Conservation (phyloP, 148 eudicot species). For the Talinum fruticosum region DNA sequence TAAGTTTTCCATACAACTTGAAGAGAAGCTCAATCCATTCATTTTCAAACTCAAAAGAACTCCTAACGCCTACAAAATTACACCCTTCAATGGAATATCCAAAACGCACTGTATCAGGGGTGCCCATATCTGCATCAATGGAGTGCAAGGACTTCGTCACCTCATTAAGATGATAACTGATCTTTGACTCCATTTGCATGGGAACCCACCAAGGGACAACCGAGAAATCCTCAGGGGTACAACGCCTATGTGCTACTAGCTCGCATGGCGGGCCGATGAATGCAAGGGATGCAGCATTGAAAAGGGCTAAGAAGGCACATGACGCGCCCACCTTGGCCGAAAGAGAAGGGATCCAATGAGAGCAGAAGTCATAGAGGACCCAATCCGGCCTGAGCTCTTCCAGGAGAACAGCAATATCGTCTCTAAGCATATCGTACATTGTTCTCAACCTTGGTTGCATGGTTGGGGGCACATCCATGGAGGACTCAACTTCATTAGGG, state of each 20-base stretch:
- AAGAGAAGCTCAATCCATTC: conserved; percentile 48
- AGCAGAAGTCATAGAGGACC: conserved; percentile 62
- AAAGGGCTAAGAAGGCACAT: conserved; percentile 43
- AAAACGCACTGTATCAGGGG: conserved; percentile 47
- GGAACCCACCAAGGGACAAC: conserved; percentile 53
- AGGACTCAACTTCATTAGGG: conserved; percentile 52
- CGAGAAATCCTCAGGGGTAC: conserved; percentile 31
- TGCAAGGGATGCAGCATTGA: conserved; percentile 53
- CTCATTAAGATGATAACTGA: conserved; percentile 46
- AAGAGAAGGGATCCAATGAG: conserved; percentile 54
- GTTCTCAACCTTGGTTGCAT: conserved; percentile 44
- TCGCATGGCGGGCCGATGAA: conserved; percentile 48
- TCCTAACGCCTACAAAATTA: conserved; percentile 51
- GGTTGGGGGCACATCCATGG: conserved; percentile 56
- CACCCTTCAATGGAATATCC: conserved; percentile 40
- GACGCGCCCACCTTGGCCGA: conserved; percentile 37
- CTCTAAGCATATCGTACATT: conserved; percentile 46
- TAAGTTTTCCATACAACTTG: conserved; percentile 46
- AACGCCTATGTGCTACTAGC: conserved; percentile 17
- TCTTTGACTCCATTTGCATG: conserved; percentile 34
- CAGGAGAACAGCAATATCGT: conserved; percentile 25
- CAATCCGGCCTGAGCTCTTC: conserved; percentile 44
- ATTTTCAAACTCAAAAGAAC: conserved; percentile 48
- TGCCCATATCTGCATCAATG: conserved; percentile 34
- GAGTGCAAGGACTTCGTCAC: conserved; percentile 43